Conservation (phyloP, 2,329 filamentous ascomycete species). For the Thielaviopsis populi region DNA sequence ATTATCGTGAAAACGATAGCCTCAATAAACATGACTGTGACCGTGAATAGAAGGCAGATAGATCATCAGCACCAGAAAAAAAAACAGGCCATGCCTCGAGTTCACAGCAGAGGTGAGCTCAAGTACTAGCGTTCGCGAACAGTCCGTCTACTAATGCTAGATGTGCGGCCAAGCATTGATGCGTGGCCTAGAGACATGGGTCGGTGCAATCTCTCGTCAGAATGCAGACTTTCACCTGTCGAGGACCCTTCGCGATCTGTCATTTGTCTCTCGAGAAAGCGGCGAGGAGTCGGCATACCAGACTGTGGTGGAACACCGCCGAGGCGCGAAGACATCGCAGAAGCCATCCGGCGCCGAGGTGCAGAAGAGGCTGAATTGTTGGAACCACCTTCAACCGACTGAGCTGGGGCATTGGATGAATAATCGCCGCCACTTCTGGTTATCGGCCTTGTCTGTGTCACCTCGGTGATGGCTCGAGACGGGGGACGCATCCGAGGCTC, state of each 20-base stretch:
- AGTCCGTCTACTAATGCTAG: constrained; percentile 30
- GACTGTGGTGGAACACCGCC: constrained; percentile 19
- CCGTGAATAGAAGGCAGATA: neutral
- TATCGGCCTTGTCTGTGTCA: constrained; percentile 26
- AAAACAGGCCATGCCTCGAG: neutral
- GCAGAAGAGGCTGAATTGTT: constrained; percentile 28
- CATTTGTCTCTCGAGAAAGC: constrained; percentile 14
- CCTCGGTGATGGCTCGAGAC: constrained; percentile 44
- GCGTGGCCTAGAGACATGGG: constrained; percentile 32
- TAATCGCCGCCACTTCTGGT: constrained; percentile 27
- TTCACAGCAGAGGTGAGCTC: constrained; percentile 22
- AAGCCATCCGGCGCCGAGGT: constrained; percentile 36
- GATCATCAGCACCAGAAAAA: constrained; percentile 25
- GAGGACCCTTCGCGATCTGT: constrained; percentile 13
- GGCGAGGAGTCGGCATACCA: constrained; percentile 12
- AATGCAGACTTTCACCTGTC: constrained; percentile 25
- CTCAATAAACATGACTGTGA: neutral
- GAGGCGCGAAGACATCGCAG: constrained; percentile 34
- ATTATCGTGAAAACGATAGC: neutral
- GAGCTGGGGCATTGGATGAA: neutral
- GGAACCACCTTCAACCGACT: constrained; percentile 21
- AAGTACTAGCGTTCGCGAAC: constrained; percentile 19
- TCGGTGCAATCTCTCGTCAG: constrained; percentile 31
- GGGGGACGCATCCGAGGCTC: constrained; percentile 35
- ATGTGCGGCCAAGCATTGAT: constrained; percentile 29